phyloP scores from a whole-genome alignment of 495 filamentous ascomycete genomes.

The Friedmanniomyces endolithicus region DNA sequence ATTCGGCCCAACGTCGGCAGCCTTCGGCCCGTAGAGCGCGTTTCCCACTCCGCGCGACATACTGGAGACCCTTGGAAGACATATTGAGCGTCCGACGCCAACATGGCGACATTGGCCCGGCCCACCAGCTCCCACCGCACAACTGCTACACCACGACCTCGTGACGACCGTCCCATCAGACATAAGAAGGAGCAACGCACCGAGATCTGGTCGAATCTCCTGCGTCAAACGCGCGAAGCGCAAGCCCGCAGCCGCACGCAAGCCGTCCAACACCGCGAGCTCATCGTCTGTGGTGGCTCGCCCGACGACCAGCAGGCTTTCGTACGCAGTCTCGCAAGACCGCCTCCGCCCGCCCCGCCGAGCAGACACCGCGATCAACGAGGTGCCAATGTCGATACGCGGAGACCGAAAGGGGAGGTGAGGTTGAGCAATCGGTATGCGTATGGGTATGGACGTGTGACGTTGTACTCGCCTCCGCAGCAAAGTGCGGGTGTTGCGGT shows the following conservation, averaged over 20 bases:
- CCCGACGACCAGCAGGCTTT: constrained; percentile 14
- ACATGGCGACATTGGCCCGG: background rate
- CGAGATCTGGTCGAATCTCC: constrained; percentile 19
- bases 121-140: background rate
- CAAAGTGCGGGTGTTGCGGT: background rate
- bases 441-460: constrained; percentile 20
- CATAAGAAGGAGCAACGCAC: constrained; percentile 10
- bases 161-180: background rate
- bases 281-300: constrained; percentile 15
- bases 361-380: background rate
- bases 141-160: background rate
- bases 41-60: background rate
- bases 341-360: constrained; percentile 13
- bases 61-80: background rate
- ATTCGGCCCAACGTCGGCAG: background rate
- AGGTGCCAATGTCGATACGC: background rate
- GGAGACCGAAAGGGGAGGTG: constrained; percentile 9
- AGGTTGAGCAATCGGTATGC: constrained; percentile 18
- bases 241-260: constrained; percentile 17
- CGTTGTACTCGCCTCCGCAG: constrained; percentile 14
- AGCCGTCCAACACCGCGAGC: constrained; percentile 4
- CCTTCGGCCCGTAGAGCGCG: background rate
- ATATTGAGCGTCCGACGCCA: background rate
- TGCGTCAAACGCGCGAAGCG: constrained; percentile 19
- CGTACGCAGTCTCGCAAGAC: constrained; percentile 7